Evolutionary conservation across 1,139 yeast genomes (phyloP).

Genomic region (Geotrichum armillariae): DNA sequence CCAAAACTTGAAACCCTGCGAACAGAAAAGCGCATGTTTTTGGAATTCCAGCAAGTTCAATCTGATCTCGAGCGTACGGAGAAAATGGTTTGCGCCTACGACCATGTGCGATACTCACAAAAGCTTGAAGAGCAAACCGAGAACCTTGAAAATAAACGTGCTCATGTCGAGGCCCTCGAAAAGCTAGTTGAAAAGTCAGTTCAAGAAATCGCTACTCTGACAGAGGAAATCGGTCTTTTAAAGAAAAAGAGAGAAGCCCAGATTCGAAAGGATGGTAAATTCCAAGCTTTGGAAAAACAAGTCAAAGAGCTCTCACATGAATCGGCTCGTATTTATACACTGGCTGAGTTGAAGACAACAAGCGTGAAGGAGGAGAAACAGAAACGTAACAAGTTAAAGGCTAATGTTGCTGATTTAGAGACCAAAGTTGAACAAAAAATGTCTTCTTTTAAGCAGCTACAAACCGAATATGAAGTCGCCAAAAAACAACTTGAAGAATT

Average conservation of each 20-base stretch:
- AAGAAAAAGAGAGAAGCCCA: constrained; percentile 59
- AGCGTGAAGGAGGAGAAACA: constrained; percentile 20
- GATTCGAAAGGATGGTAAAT: constrained; percentile 61
- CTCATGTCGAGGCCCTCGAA: constrained; percentile 43
- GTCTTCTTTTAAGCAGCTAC: constrained; percentile 36
- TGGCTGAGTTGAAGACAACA: constrained; percentile 48
- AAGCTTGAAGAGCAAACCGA: constrained; percentile 33
- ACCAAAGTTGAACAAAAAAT: constrained; percentile 26
- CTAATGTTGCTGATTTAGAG: constrained; percentile 30
- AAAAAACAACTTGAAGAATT: constrained; percentile 47
- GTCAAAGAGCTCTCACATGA: constrained; percentile 65
- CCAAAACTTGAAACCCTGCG: constrained; percentile 85
- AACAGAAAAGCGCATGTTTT: constrained; percentile 74
- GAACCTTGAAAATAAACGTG: constrained; percentile 41
- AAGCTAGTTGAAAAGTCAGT: constrained; percentile 46
- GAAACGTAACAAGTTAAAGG: constrained; percentile 29
- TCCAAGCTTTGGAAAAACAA: constrained; percentile 58
- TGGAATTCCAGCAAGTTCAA: constrained; percentile 85
- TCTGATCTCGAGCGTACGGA: constrained; percentile 75
- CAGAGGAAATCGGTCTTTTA: constrained; percentile 59
- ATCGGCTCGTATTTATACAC: constrained; percentile 65
- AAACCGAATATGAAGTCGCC: constrained; percentile 46
- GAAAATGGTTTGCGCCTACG: constrained; percentile 76
- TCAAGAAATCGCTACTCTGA: constrained; percentile 59
- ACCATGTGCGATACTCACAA: constrained; percentile 50